Evolutionary conservation across 306 rosid species (phyloP), one percentile per base, ranked within the genome.

Genomic region (Corylus americana): DNA sequence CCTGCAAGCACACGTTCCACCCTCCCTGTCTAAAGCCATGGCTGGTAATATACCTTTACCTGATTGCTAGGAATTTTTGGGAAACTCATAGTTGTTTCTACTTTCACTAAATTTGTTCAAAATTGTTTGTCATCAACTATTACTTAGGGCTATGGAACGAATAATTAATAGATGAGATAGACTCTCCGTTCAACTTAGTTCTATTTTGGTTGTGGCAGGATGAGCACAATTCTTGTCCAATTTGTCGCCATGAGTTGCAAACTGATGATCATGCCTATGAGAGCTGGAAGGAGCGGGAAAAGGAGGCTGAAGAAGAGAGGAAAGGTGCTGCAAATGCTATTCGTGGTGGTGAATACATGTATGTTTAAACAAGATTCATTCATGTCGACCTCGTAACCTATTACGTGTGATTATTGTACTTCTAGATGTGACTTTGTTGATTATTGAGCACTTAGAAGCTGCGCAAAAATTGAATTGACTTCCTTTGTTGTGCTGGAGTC

Each of bases 1-100:
- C 99, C 68, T 95, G 99, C 99, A 95, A 87, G 87, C 99, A 95
- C 87, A 91, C 89, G 0, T 95, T 91, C 86, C 99, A 95, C 83
- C 99, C 97, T 48, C 93, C 93, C 3, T 94, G 98, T 84, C 81
- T 95, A 53, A 93, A 91, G 87, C 97, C 99, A 5, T 95, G 99
- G 99, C 98, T 95, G 97, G 99, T 95, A 87, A 77, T 58, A 59
- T 51, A 57, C 54, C 51, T 68, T 70, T 27, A 70, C 55, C n/a
- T 14, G 18, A 74, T 61, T 66, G 67, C 44, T 69, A 29, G 45
- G 3, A 74, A 48, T 66, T 54, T 51, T 55, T 17, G 11, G 5
- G 61, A 42, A 69, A 13, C 69, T 53, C 58, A 13, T 53, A 57
- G 25, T 66, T 78, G 71, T 67, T 72, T 76, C 14, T 31, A 42